A percentile compares a stretch with the other conserved stretches of the same genome.
These are phyloP conservation scores for Lachnellula hyalina DNA, from an alignment of 2,329 filamentous ascomycete species.

Conservation along the genomic window DNA sequence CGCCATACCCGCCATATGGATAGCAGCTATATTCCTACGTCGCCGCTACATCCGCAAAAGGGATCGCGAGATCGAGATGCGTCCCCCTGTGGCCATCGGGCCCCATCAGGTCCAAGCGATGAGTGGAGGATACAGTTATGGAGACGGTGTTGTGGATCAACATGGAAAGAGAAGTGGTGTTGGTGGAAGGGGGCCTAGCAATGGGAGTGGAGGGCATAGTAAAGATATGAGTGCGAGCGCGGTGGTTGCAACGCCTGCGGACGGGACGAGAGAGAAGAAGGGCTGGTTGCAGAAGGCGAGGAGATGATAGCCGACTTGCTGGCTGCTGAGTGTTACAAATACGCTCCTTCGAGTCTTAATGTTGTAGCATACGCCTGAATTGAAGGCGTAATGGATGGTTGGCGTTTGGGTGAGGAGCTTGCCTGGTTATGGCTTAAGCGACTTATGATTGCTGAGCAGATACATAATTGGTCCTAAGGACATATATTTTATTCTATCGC, in stretches of 20 bases:
- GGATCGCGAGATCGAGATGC: conserved; percentile 43
- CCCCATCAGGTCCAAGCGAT: conserved; percentile 33
- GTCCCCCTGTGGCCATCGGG: conserved; percentile 33
- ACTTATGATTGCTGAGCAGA: too few relatives aligned
- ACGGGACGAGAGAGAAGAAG: conserved; percentile 11
- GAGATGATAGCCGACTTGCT: background rate
- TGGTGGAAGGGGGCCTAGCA: too few relatives aligned
- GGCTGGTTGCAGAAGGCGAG: conserved; percentile 16
- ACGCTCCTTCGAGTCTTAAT: too few relatives aligned
- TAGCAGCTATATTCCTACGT: conserved; percentile 65
- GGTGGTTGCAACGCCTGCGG: conserved; percentile 8
- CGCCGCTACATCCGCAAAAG: conserved; percentile 67
- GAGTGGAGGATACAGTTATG: conserved; percentile 20
- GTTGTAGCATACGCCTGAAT: too few relatives aligned
- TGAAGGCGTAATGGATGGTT: too few relatives aligned
- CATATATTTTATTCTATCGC: too few relatives aligned
- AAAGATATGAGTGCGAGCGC: conserved; percentile 2
- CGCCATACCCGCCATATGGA: conserved; percentile 61
- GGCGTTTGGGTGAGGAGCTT: too few relatives aligned
- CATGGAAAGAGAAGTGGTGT: background rate
- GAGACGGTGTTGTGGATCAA: conserved; percentile 13
- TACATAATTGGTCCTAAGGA: too few relatives aligned
- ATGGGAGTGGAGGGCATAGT: background rate
- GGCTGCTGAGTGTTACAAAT: too few relatives aligned
- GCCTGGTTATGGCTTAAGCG: too few relatives aligned